Percentiles rank a stretch among this genome's conserved stretches.
These are phyloP conservation scores for Apiospora sp. DNA, from an alignment of 2,329 filamentous ascomycete genomes.

Conservation along the genomic window DNA sequence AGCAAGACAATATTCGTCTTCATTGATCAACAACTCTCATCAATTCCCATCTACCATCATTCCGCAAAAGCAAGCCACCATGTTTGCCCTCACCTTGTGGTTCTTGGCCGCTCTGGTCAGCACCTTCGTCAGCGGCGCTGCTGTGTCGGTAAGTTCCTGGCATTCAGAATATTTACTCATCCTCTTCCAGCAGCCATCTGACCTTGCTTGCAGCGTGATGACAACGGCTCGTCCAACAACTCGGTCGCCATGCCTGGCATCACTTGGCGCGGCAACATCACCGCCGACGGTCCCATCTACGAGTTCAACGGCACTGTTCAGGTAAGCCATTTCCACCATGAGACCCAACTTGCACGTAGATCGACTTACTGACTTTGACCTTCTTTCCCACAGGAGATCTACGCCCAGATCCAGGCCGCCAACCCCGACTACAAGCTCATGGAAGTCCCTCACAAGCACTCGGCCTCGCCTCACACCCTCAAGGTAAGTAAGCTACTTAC, in stretches of 20 bases:
- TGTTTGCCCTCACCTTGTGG: conserved; percentile 2
- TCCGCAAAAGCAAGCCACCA: neutral
- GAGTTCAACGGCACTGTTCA: conserved; percentile 18
- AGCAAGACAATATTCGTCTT: neutral
- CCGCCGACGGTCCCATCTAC: conserved; percentile 7
- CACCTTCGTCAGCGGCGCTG: neutral
- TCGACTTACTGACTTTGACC: neutral
- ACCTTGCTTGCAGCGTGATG: neutral
- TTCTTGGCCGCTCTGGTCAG: neutral
- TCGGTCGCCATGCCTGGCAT: neutral
- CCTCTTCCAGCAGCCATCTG: neutral
- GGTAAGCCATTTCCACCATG: neutral
- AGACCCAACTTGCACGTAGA: neutral
- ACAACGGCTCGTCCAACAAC: neutral
- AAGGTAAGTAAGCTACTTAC: neutral
- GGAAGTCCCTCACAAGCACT: neutral
- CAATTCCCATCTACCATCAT: neutral
- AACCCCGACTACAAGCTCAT: neutral
- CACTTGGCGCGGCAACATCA: conserved; percentile 2
- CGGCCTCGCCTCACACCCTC: neutral
- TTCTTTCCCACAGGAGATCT: conserved; percentile 2
- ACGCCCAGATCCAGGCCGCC: conserved; percentile 3
- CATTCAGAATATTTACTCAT: neutral
- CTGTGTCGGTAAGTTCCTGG: neutral
- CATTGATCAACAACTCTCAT: neutral